Conservation (phyloP, 2,329 filamentous ascomycete species). For the Sclerotiophoma versabilis region DNA sequence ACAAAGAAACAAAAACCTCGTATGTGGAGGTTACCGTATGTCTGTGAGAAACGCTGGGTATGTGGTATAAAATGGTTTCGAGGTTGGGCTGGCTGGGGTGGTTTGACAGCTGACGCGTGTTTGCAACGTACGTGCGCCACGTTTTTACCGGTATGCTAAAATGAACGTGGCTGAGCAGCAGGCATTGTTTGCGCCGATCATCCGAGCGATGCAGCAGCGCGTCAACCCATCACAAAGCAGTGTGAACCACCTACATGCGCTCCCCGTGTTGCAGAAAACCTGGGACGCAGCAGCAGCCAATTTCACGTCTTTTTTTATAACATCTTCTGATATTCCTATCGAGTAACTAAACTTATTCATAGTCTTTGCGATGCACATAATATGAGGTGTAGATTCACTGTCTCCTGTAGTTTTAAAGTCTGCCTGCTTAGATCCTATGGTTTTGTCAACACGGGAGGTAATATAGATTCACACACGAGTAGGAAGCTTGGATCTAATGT, state of each 20-base stretch:
- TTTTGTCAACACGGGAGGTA: too few species aligned
- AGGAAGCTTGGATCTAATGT: background rate
- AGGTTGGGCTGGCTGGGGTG: slow-evolving; percentile 19
- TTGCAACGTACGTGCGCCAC: slow-evolving; percentile 28
- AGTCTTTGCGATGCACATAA: too few species aligned
- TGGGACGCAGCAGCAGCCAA: too few species aligned
- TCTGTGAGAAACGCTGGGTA: background rate
- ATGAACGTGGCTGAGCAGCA: slow-evolving; percentile 17
- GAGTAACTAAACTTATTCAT: too few species aligned
- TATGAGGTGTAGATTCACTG: too few species aligned
- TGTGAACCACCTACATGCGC: too few species aligned
- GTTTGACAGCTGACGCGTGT: slow-evolving; percentile 16
- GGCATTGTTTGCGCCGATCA: slow-evolving; percentile 7
- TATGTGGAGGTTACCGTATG: background rate
- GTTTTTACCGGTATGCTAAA: slow-evolving; percentile 26
- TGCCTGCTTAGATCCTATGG: too few species aligned
- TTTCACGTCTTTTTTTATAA: too few species aligned
- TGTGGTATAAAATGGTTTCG: background rate
- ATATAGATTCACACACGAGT: too few species aligned
- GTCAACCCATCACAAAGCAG: background rate
- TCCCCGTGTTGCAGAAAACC: too few species aligned
- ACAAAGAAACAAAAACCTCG: background rate
- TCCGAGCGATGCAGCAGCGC: background rate
- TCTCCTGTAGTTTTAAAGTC: too few species aligned
- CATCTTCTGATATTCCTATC: too few species aligned